These are phyloP conservation scores for Plasmodium inui DNA, from an alignment of 169 alveolate species.

Conservation along the genomic window DNA sequence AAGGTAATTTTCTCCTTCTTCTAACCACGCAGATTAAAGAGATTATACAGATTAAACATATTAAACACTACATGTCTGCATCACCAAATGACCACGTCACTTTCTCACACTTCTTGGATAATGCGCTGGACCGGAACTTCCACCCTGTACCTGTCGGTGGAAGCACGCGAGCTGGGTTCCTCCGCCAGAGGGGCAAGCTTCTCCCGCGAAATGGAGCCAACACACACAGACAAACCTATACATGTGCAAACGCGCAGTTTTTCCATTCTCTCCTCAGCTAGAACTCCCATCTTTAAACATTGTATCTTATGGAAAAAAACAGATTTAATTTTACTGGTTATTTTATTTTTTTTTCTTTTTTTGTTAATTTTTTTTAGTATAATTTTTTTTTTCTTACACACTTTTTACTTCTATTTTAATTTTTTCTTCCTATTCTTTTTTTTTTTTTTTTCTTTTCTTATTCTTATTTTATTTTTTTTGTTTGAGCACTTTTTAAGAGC, in stretches of 20 bases:
- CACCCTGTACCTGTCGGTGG: neutral
- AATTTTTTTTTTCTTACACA: neutral
- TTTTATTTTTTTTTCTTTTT: conserved; percentile 3
- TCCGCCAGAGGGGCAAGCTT: neutral
- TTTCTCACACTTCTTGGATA: neutral
- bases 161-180: neutral
- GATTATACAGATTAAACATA: neutral
- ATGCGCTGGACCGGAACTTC: neutral
- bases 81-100: neutral
- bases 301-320: neutral
- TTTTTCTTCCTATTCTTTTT: neutral
- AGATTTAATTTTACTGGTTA: neutral
- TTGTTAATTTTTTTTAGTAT: neutral
- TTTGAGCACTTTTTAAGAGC: neutral
- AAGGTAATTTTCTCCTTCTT: neutral
- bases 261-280: neutral
- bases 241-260: neutral
- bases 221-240: neutral
- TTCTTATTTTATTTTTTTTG: neutral
- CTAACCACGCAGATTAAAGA: neutral
- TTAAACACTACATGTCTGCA: neutral
- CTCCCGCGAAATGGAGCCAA: neutral
- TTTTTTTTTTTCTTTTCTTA: neutral
- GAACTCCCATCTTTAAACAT: neutral
- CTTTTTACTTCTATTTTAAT: neutral